Evolutionary conservation across 805 yeast genomes (phyloP), one percentile per base, ranked within the genome.

Genomic region (Trichomonascus vanleenenianus): DNA sequence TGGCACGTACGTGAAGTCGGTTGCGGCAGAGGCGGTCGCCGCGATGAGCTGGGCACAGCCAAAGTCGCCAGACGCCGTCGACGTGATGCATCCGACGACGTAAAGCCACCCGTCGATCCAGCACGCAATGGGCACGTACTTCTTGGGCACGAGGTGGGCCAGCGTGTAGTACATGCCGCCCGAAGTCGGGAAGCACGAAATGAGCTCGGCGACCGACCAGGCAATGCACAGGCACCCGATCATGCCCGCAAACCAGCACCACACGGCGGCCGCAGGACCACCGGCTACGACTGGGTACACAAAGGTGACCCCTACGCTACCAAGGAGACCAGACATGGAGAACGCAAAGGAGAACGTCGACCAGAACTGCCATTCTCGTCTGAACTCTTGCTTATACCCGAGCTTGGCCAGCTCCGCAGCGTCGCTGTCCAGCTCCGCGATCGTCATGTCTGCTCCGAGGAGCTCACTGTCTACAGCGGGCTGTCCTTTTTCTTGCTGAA

Each of bases 271-370:
- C 9, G 78, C 79, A 43, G 82, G 82, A 0, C 87, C 87, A 7
- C 94, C 94, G 10, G 39, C 40, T 11, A 36, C 40, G 11, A 43
- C 15, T 11, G 45, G 41, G 62, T 83, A 84, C 6, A 78, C 71
- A 42, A 85, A 63, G 3, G 85, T 81, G 31, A 81, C 81, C 56
- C 82, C 77, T 58, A 85, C 68, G 0, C 88, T 81, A 2, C 86
- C 78, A 8, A 86, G 76, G 54, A 85, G 72, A 1, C 91, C 89
- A 55, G 83, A 73, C 0, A 88, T 89, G 0, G 85, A 88, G 37
- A 85, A 83, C 91, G 84, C 83, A 30, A 85, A 63, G 1, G 88
- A 79, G 59, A 84, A 83, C 0, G 19, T 84, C 65, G 7, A 91
- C 93, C 22, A 84, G 75, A 35, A 85, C 76, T 0, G 88, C 81